A percentile compares a stretch with the other conserved stretches of the same genome.
These are phyloP conservation scores for Clarireedia hainanense DNA, from an alignment of 2,329 filamentous ascomycete species.

Conservation along the genomic window DNA sequence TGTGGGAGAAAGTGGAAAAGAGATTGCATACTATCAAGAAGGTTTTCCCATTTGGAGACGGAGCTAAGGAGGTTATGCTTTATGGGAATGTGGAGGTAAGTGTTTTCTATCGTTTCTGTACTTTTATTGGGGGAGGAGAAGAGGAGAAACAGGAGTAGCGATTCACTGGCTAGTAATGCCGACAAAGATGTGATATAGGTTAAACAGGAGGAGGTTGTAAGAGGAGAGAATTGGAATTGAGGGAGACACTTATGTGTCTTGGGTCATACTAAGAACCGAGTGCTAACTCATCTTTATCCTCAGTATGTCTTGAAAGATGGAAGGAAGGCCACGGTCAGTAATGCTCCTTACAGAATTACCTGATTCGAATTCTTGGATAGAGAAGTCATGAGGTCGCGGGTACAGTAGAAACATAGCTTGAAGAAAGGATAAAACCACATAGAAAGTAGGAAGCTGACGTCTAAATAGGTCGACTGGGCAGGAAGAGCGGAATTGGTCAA, in stretches of 20 bases:
- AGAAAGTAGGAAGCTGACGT: background rate
- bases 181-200: background rate
- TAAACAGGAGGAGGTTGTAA: background rate
- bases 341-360: background rate
- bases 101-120: background rate
- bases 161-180: background rate
- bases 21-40: slow-evolving; percentile 38
- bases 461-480: slow-evolving; percentile 25
- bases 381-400: no score
- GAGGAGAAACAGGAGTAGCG: background rate
- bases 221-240: no score
- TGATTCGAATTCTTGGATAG: no score
- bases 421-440: no score
- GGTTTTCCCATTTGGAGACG: slow-evolving; percentile 42
- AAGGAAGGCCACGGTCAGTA: slow-evolving; percentile 18
- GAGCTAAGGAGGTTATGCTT: slow-evolving; percentile 43
- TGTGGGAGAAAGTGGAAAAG: slow-evolving; percentile 44
- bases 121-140: background rate
- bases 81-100: slow-evolving; percentile 39
- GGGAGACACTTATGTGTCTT: background rate
- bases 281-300: background rate
- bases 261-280: background rate
- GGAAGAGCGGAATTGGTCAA: slow-evolving; percentile 23
- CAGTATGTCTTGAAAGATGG: slow-evolving; percentile 44
- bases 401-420: no score